These are phyloP conservation scores for Setaria italica DNA, from an alignment of 202 grass and related monocot genomes.

Conservation along the genomic window DNA sequence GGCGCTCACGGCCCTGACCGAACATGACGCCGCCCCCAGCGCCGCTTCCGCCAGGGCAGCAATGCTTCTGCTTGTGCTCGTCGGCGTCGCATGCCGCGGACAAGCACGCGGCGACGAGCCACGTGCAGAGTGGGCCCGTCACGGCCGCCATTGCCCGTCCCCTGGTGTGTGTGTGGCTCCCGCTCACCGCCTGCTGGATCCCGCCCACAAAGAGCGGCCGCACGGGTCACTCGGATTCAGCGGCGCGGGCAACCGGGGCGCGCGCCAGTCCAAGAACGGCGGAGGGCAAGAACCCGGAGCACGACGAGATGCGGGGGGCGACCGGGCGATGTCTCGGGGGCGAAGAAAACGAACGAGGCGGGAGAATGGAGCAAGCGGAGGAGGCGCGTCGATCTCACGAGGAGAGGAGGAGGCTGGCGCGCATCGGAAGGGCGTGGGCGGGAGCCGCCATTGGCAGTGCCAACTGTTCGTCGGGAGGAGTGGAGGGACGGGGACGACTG, in stretches of 20 bases:
- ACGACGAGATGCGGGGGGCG: conserved; percentile 35
- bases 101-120: conserved; percentile 75
- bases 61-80: conserved; percentile 41
- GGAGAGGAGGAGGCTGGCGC: conserved; percentile 40
- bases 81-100: conserved; percentile 53
- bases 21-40: conserved; percentile 39
- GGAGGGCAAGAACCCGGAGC: background rate
- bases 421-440: conserved; percentile 47
- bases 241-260: background rate
- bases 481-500: conserved; percentile 55
- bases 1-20: conserved; percentile 47
- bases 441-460: conserved; percentile 62
- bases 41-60: conserved; percentile 14
- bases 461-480: conserved; percentile 67
- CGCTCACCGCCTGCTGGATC: conserved; percentile 37
- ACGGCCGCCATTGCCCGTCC: conserved; percentile 63
- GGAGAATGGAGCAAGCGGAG: conserved; percentile 9
- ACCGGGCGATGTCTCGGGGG: conserved; percentile 15
- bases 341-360: conserved; percentile 17
- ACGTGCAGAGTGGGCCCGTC: conserved; percentile 72
- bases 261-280: background rate
- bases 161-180: background rate
- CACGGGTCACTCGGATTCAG: conserved; percentile 5
- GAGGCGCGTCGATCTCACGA: conserved; percentile 53
- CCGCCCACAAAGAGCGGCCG: background rate